Percentiles rank a stretch among this genome's conserved stretches.
phyloP scores from a whole-genome alignment of 2,329 filamentous ascomycete species.

The Mollisiaceae sp. region DNA sequence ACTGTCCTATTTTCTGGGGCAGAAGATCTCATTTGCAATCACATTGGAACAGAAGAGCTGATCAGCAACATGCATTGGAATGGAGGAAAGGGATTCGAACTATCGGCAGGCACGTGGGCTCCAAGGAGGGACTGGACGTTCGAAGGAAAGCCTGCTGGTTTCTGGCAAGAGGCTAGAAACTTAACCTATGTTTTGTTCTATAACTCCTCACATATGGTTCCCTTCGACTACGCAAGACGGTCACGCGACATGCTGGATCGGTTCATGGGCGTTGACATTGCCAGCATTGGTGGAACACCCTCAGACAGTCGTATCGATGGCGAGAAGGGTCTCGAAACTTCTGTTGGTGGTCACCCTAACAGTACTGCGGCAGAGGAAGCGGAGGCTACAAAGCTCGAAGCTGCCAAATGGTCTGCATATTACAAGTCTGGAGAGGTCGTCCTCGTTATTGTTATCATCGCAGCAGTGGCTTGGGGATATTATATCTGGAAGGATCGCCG shows the following conservation, averaged over 20 bases:
- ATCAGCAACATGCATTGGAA: constrained; percentile 94
- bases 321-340: constrained; percentile 69
- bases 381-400: constrained; percentile 66
- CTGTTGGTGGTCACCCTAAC: constrained; percentile 71
- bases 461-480: constrained; percentile 65
- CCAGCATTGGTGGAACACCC: constrained; percentile 77
- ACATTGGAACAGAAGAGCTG: constrained; percentile 88
- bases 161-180: constrained; percentile 94
- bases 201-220: constrained; percentile 98
- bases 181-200: constrained; percentile 95
- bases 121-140: constrained; percentile 95
- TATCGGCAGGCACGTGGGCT: constrained; percentile 84
- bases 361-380: constrained; percentile 67
- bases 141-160: constrained; percentile 83
- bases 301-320: constrained; percentile 72
- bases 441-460: constrained; percentile 68
- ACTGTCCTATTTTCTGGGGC: constrained; percentile 91
- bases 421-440: constrained; percentile 74
- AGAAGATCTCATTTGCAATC: constrained; percentile 96
- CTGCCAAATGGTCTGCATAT: constrained; percentile 73
- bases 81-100: constrained; percentile 88
- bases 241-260: constrained; percentile 96
- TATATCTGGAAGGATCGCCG: constrained; percentile 68
- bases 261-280: constrained; percentile 93
- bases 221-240: constrained; percentile 87